Evolutionary conservation across 1,139 yeast genomes (phyloP).

Genomic region (Hansenula sp.): DNA sequence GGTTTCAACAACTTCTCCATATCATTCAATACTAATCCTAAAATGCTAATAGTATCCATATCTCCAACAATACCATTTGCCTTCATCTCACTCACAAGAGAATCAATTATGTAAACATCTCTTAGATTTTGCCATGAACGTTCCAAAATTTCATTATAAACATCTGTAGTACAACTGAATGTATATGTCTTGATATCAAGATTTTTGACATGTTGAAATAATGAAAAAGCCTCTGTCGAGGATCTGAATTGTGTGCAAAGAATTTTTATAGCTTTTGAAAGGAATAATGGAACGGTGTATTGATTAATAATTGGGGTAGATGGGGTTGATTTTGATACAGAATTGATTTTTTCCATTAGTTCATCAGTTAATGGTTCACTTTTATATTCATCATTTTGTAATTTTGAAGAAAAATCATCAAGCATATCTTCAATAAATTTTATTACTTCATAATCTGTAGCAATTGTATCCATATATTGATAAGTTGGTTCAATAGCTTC

Average conservation of each 20-base stretch:
- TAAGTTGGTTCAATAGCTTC: neutral
- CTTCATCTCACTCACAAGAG: slow-evolving; percentile 34
- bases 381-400: neutral
- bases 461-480: neutral
- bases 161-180: slow-evolving; percentile 16
- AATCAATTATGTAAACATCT: slow-evolving; percentile 31
- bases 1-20: slow-evolving; percentile 11
- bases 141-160: slow-evolving; percentile 33
- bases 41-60: slow-evolving; percentile 28
- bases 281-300: slow-evolving; percentile 16
- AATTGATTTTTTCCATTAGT: neutral
- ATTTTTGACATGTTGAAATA: slow-evolving; percentile 32
- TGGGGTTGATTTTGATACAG: slow-evolving; percentile 51
- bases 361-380: no score
- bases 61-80: slow-evolving; percentile 38
- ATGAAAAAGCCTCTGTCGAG: slow-evolving; percentile 33
- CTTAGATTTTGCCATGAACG: slow-evolving; percentile 35
- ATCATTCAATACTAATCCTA: slow-evolving; percentile 18
- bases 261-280: slow-evolving; percentile 19
- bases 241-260: slow-evolving; percentile 27
- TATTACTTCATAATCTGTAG: slow-evolving; percentile 3
- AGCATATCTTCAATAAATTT: neutral
- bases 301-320: slow-evolving; percentile 68
- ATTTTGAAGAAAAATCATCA: neutral
- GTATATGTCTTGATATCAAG: slow-evolving; percentile 13